These are phyloP conservation scores for Talaromyces atroroseus DNA, from an alignment of 2,329 filamentous ascomycete genomes.

Conservation along the genomic window DNA sequence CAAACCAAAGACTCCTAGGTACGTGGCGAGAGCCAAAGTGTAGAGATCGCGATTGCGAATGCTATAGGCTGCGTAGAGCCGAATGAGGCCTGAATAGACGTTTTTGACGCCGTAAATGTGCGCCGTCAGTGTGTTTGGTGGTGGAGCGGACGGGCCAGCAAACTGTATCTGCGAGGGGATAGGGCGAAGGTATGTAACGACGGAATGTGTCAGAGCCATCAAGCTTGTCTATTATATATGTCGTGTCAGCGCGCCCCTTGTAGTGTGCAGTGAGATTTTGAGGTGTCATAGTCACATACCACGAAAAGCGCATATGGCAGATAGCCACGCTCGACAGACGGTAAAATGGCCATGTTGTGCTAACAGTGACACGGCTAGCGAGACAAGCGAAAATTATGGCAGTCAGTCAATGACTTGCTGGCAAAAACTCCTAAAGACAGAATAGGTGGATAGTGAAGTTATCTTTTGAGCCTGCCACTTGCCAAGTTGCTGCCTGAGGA, in stretches of 20 bases:
- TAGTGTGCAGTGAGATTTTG: neutral
- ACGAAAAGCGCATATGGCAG: constrained; percentile 28
- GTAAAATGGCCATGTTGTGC: constrained; percentile 8
- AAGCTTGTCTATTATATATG: constrained; percentile 16
- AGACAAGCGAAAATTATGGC: neutral
- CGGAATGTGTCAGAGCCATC: constrained; percentile 21
- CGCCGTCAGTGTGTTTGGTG: constrained; percentile 24
- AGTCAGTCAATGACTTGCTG: neutral
- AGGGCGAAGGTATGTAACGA: constrained; percentile 25
- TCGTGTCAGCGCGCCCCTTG: neutral
- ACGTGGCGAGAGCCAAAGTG: constrained; percentile 26
- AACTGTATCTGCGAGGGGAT: constrained; percentile 22
- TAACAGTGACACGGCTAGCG: neutral
- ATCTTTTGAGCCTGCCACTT: no score
- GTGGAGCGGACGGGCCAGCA: constrained; percentile 24
- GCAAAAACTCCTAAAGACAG: no score
- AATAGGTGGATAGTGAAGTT: no score
- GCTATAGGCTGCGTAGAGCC: constrained; percentile 31
- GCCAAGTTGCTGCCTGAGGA: neutral
- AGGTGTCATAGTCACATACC: neutral
- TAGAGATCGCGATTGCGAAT: constrained; percentile 29
- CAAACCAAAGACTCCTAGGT: constrained; percentile 25
- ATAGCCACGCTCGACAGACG: constrained; percentile 17
- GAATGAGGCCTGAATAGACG: constrained; percentile 31
- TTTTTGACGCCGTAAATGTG: constrained; percentile 35